These are phyloP conservation scores for Leishmania turanica DNA, from an alignment of 208 protist species.

Conservation along the genomic window DNA sequence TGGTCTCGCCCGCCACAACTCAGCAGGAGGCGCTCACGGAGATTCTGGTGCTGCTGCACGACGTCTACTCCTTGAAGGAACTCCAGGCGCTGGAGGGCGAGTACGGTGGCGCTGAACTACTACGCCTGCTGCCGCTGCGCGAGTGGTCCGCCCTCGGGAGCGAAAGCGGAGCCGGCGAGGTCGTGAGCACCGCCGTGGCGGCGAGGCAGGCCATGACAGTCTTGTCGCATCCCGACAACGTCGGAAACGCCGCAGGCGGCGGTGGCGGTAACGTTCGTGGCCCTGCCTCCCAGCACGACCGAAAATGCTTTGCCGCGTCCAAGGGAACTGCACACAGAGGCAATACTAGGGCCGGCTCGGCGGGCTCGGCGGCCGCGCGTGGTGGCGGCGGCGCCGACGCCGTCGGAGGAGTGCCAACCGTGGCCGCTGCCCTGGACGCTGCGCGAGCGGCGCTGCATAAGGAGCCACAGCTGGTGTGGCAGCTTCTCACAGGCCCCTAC, in stretches of 20 bases:
- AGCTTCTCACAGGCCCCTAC: slow-evolving; percentile 14
- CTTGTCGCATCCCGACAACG: slow-evolving; percentile 11
- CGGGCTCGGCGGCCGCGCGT: neutral
- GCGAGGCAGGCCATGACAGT: slow-evolving; percentile 23
- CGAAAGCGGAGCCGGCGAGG: neutral
- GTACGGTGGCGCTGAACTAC: slow-evolving; percentile 47
- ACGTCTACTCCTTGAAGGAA: slow-evolving; percentile 55
- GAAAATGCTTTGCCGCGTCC: neutral
- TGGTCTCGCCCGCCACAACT: slow-evolving; percentile 9
- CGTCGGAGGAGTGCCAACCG: neutral
- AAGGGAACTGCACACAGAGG: slow-evolving; percentile 7
- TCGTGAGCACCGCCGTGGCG: slow-evolving; percentile 12
- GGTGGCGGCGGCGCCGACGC: slow-evolving; percentile 12
- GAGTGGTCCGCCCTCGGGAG: slow-evolving; percentile 13
- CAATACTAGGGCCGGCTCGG: neutral
- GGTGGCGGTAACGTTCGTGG: neutral
- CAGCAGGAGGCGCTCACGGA: slow-evolving; percentile 30
- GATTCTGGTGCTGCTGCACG: slow-evolving; percentile 36
- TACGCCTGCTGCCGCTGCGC: slow-evolving; percentile 31
- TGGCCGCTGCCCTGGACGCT: slow-evolving; percentile 15
- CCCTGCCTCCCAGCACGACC: neutral
- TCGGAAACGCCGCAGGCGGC: neutral
- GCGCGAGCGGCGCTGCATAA: slow-evolving; percentile 15
- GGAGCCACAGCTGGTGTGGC: slow-evolving; percentile 20
- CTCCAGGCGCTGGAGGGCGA: slow-evolving; percentile 55